Percentiles rank a stretch among this genome's conserved stretches.
Conservation (phyloP, 2,329 filamentous ascomycete species). For the Microthyrium microscopicum region DNA sequence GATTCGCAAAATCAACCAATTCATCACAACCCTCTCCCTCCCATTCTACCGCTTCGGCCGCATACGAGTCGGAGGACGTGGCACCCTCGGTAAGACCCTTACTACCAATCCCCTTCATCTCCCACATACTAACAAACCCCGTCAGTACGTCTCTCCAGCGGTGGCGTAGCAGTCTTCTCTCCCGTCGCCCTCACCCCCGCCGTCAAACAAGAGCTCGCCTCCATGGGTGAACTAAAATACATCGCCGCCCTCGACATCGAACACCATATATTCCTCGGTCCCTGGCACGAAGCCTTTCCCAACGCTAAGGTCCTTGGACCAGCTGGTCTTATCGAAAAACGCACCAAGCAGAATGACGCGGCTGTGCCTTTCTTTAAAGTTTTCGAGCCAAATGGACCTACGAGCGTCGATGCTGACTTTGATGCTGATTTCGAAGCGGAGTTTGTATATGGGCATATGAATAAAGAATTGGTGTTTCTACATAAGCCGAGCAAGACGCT, state of each 20-base stretch:
- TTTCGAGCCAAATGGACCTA: constrained; percentile 25
- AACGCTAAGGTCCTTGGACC: constrained; percentile 65
- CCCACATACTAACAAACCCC: background rate
- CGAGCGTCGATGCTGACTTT: constrained; percentile 54
- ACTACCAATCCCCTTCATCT: background rate
- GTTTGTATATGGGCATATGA: constrained; percentile 63
- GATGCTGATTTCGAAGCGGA: constrained; percentile 73
- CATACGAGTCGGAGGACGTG: constrained; percentile 72
- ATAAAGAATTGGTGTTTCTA: constrained; percentile 76
- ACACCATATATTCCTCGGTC: constrained; percentile 83
- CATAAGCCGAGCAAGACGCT: constrained; percentile 65
- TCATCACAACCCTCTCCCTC: constrained; percentile 60
- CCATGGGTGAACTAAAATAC: constrained; percentile 54
- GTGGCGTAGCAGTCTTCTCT: constrained; percentile 75
- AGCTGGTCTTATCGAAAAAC: constrained; percentile 70
- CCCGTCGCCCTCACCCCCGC: constrained; percentile 71
- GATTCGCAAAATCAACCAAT: constrained; percentile 67
- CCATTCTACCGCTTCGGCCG: constrained; percentile 71
- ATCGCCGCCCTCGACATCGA: constrained; percentile 78
- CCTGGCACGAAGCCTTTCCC: constrained; percentile 70
- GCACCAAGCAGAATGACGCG: constrained; percentile 42
- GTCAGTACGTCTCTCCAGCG: constrained; percentile 59
- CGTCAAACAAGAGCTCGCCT: constrained; percentile 46
- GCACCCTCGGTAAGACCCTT: constrained; percentile 52
- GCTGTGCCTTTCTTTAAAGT: constrained; percentile 49